Base-by-base conservation (phyloP, 768 basidiomycete genomes). In the Pholiota microspora region DNA sequence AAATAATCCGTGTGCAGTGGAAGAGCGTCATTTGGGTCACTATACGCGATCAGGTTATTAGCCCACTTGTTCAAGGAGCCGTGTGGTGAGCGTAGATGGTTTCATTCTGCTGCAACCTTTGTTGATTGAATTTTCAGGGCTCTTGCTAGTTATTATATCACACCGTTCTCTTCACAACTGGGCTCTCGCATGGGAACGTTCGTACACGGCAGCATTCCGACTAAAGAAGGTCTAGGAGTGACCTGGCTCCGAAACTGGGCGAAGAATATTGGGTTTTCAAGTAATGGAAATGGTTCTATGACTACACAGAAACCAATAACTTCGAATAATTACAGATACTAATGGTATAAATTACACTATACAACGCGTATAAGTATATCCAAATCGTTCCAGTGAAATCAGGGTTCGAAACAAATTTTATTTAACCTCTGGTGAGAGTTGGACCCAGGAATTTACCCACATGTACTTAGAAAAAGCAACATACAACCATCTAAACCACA, bases 401-500 rank as follows among this genome's bases (percentile, higher is more conserved):
- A n/a, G n/a, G n/a, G n/a, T n/a, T n/a, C n/a, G n/a, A n/a, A n/a
- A n/a, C n/a, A n/a, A n/a, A n/a, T n/a, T 38, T 36, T 18, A 25
- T 16, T 40, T 24, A 15, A 21, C 16, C 25, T n/a, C 38, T 4
- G 38, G 27, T 8, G 25, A 29, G n/a, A 32, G 18, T n/a, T 85
- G 80, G 2, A 77, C 74, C 82, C 91, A 92, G 59, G 90, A 86
- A 58, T 94, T 94, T 24, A 90, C 82, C 94, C 94, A 96, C 91
- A 96, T 89, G 65, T 94, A 93, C 53, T 88, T 78, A 15, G 91
- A 94, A 64, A 87, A 90, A 18, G 71, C 59, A 34, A 95, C 76
- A 64, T 94, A 90, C 53, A 94, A 71, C 82, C 88, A 92, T 36
- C 94, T 81, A 73, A 93, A 96, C 94, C 94, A 95, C 38, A 84